Evolutionary conservation across 306 rosid species (phyloP).

Genomic region (Sicyos baderoa): DNA sequence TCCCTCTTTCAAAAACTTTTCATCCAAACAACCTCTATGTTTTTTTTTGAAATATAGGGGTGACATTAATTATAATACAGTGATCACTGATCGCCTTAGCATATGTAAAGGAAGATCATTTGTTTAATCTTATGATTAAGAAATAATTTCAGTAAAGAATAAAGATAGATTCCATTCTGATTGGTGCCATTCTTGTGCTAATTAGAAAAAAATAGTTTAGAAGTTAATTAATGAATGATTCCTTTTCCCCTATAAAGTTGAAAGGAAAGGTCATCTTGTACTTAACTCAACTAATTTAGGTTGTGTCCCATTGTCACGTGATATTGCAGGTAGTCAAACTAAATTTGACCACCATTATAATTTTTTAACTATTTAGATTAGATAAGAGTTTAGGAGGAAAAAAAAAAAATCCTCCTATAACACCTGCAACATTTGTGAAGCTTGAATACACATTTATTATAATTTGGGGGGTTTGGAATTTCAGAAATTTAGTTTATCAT

Average conservation of each 20-base stretch:
- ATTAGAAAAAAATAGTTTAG: not conserved
- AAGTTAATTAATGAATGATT: conserved; percentile 1
- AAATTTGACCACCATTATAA: not conserved
- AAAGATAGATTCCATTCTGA: not conserved
- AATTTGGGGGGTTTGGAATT: too few species aligned
- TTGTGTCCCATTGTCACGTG: not conserved
- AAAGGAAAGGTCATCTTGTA: conserved; percentile 12
- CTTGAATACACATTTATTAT: not conserved
- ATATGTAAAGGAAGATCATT: not conserved
- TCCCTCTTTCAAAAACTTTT: too few species aligned
- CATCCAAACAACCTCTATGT: not conserved
- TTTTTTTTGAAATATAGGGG: not conserved
- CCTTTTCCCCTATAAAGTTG: not conserved
- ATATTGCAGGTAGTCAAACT: too few species aligned
- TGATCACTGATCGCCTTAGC: not conserved
- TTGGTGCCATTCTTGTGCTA: not conserved
- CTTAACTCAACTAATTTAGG: not conserved
- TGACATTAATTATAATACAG: not conserved
- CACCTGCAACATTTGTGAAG: not conserved
- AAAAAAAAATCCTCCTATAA: not conserved
- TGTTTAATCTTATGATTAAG: not conserved
- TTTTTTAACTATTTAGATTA: not conserved
- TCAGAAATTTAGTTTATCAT: too few species aligned
- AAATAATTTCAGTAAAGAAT: not conserved
- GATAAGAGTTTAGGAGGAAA: not conserved